A percentile compares a stretch with the other conserved stretches of the same genome.
Conservation (phyloP, 176 grass and related monocot species). For the Triticum urartu region DNA sequence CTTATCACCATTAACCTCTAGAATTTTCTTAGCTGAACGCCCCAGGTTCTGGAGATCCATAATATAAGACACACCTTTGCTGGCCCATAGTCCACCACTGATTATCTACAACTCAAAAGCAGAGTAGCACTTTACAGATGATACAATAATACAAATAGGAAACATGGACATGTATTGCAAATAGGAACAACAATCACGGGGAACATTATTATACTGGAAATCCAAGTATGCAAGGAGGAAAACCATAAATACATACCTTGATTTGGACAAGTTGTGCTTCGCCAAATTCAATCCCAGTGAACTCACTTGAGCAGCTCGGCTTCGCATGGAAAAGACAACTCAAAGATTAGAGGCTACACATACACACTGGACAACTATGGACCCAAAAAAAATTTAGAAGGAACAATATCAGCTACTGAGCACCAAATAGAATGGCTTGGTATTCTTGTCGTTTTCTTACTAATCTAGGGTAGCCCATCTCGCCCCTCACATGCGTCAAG, state of each 20-base stretch:
- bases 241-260: constrained; percentile 60
- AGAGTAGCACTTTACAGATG: background rate
- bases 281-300: constrained; percentile 74
- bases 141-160: too few species aligned
- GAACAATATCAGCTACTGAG: background rate
- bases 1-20: constrained; percentile 70
- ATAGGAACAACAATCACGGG: background rate
- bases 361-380: constrained; percentile 18
- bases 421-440: background rate
- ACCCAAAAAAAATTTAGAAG: background rate
- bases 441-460: background rate
- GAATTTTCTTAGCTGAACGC: constrained; percentile 55
- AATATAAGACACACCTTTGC: constrained; percentile 57
- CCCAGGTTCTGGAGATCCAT: constrained; percentile 56
- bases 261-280: constrained; percentile 98
- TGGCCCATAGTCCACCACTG: constrained; percentile 78
- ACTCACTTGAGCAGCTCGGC: constrained; percentile 90
- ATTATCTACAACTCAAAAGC: constrained; percentile 58
- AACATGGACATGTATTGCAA: background rate
- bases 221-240: background rate
- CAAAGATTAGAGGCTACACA: constrained; percentile 31
- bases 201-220: background rate
- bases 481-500: background rate
- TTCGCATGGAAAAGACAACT: constrained; percentile 51
- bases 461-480: background rate